Percentiles rank a stretch among this genome's conserved stretches.
Conservation (phyloP, 2,329 filamentous ascomycete genomes). For the Chaetomiaceae sp. region DNA sequence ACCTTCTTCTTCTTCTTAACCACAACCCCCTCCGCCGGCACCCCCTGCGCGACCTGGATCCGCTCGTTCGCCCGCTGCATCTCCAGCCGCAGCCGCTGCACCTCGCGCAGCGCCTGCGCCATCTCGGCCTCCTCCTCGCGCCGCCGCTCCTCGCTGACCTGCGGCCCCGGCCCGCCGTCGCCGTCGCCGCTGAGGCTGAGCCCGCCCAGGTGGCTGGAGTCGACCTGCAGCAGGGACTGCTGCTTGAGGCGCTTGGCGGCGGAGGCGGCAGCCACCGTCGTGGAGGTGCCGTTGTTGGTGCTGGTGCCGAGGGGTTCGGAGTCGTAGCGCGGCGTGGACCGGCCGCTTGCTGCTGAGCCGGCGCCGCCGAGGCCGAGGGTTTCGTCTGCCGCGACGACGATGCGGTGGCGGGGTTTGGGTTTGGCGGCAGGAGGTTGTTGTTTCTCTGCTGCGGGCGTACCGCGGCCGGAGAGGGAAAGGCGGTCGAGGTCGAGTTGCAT, state of each 20-base stretch:
- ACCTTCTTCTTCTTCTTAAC: slow-evolving; percentile 61
- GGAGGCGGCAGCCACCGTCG: background rate
- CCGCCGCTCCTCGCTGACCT: slow-evolving; percentile 61
- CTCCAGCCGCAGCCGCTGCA: slow-evolving; percentile 77
- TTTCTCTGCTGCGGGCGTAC: background rate
- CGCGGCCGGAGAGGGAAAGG: slow-evolving; percentile 29
- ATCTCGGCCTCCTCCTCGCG: slow-evolving; percentile 86
- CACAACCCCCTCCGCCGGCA: slow-evolving; percentile 57
- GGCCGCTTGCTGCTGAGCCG: slow-evolving; percentile 42
- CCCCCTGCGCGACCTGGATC: slow-evolving; percentile 64
- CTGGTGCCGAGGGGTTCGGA: slow-evolving; percentile 47
- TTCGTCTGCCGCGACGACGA: slow-evolving; percentile 68
- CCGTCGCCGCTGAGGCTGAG: slow-evolving; percentile 56
- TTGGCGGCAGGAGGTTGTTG: slow-evolving; percentile 22
- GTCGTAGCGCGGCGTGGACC: slow-evolving; percentile 47
- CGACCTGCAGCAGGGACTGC: slow-evolving; percentile 68
- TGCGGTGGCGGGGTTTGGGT: slow-evolving; percentile 48
- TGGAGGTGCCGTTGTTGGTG: slow-evolving; percentile 18
- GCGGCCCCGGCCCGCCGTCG: slow-evolving; percentile 42
- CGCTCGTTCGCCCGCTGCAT: slow-evolving; percentile 80
- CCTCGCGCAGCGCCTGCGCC: slow-evolving; percentile 78
- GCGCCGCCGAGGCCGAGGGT: slow-evolving; percentile 47
- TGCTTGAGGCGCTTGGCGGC: slow-evolving; percentile 48
- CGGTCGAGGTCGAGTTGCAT: slow-evolving; percentile 80
- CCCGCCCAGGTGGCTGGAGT: slow-evolving; percentile 72